Conservation (phyloP, 495 filamentous ascomycete genomes). For the Gamarada debralockiae region DNA sequence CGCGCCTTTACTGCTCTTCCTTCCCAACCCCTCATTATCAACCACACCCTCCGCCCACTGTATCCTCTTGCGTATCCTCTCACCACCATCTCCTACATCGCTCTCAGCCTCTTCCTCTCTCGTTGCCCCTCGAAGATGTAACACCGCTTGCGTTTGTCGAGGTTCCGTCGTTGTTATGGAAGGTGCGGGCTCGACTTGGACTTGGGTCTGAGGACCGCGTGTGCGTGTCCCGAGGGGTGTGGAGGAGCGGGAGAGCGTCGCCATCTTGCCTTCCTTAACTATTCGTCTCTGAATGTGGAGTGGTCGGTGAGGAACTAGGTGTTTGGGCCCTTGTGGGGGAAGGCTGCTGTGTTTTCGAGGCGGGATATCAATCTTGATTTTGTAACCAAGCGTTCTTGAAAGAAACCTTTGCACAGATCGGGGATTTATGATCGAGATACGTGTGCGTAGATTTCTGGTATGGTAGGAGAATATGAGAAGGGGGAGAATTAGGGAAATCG, state of each 20-base stretch:
- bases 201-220: conserved; percentile 1
- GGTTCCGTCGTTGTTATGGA: neutral
- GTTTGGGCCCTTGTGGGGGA: too few relatives aligned
- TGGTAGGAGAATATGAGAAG: too few relatives aligned
- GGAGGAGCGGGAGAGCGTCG: neutral
- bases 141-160: conserved; percentile 17
- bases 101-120: conserved; percentile 13
- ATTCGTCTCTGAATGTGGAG: too few relatives aligned
- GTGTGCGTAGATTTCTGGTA: too few relatives aligned
- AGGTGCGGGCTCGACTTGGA: neutral
- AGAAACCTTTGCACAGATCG: too few relatives aligned
- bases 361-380: too few relatives aligned
- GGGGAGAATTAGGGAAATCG: too few relatives aligned
- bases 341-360: too few relatives aligned
- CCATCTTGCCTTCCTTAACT: neutral
- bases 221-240: neutral
- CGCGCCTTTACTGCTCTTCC: conserved; percentile 89
- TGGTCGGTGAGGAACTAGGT: too few relatives aligned
- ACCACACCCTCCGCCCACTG: conserved; percentile 92
- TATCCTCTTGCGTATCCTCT: conserved; percentile 69
- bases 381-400: too few relatives aligned
- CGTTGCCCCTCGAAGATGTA: conserved; percentile 23
- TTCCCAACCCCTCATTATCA: conserved; percentile 93
- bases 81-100: conserved; percentile 4
- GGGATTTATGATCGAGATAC: too few relatives aligned